Conservation (phyloP, 768 basidiomycete genomes). For the Podaxis pistillaris region DNA sequence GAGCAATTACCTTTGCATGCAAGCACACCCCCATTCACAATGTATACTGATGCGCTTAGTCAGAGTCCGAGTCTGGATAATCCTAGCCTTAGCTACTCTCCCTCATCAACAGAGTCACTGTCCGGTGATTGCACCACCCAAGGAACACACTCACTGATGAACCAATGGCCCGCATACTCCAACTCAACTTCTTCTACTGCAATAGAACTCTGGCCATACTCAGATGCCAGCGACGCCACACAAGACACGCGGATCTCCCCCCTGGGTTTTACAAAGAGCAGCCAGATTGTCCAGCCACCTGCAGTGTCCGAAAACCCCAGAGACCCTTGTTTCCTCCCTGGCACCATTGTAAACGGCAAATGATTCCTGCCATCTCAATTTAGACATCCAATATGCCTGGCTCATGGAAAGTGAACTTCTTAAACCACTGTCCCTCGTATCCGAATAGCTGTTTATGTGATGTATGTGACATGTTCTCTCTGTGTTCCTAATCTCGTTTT, state of each 20-base stretch:
- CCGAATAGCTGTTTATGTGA: neutral
- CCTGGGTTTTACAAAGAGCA: neutral
- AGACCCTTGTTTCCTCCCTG: neutral
- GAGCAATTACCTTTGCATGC: slow-evolving; percentile 7
- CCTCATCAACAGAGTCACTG: slow-evolving; percentile 56
- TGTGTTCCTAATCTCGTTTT: slow-evolving; percentile 8
- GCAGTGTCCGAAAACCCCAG: neutral
- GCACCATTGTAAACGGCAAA: neutral
- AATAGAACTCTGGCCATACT: slow-evolving; percentile 24
- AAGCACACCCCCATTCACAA: neutral
- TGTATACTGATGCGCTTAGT: slow-evolving; percentile 11
- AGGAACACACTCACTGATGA: slow-evolving; percentile 50
- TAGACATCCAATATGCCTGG: neutral
- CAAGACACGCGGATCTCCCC: slow-evolving; percentile 2
- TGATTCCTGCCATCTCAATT: neutral
- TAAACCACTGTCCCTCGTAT: neutral
- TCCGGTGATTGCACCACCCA: slow-evolving; percentile 55
- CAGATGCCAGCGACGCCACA: slow-evolving; percentile 1
- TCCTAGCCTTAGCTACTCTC: slow-evolving; percentile 57
- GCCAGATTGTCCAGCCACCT: neutral
- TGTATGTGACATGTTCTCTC: slow-evolving; percentile 7
- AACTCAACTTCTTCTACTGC: slow-evolving; percentile 1
- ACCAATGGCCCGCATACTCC: slow-evolving; percentile 21
- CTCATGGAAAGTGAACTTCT: slow-evolving; percentile 5
- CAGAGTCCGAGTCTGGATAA: slow-evolving; percentile 47